These are phyloP conservation scores for Monilinia fructigena DNA, from an alignment of 2,329 filamentous ascomycete genomes.

Conservation along the genomic window DNA sequence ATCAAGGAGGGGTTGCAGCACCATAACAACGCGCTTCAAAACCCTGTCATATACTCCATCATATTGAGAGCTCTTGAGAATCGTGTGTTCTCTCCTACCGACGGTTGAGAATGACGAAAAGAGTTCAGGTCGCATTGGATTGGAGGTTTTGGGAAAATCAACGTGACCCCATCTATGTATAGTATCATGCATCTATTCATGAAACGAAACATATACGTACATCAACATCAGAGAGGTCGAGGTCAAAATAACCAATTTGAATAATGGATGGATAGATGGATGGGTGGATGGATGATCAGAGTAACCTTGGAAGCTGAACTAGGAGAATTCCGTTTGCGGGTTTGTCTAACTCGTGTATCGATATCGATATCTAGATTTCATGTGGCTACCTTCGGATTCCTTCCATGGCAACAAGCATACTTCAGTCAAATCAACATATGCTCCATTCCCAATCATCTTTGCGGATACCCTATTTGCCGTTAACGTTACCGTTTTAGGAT, in stretches of 20 bases:
- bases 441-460: background rate
- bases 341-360: background rate
- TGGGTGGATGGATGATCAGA: constrained; percentile 2
- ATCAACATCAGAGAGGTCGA: too few relatives aligned
- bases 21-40: background rate
- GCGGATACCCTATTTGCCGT: background rate
- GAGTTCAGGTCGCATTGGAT: too few relatives aligned
- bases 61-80: too few relatives aligned
- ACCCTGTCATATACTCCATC: too few relatives aligned
- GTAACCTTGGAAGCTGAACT: background rate
- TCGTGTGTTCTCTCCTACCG: too few relatives aligned
- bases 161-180: too few relatives aligned
- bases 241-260: too few relatives aligned
- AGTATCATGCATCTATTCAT: too few relatives aligned
- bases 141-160: background rate
- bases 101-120: too few relatives aligned
- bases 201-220: too few relatives aligned
- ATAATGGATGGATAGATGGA: background rate
- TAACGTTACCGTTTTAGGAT: background rate
- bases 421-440: background rate
- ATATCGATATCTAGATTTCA: background rate
- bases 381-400: constrained; percentile 7
- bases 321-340: constrained; percentile 10
- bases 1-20: constrained; percentile 2
- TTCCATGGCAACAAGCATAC: constrained; percentile 1